Conservation (phyloP, 306 rosid species). For the Prunus salicina region DNA sequence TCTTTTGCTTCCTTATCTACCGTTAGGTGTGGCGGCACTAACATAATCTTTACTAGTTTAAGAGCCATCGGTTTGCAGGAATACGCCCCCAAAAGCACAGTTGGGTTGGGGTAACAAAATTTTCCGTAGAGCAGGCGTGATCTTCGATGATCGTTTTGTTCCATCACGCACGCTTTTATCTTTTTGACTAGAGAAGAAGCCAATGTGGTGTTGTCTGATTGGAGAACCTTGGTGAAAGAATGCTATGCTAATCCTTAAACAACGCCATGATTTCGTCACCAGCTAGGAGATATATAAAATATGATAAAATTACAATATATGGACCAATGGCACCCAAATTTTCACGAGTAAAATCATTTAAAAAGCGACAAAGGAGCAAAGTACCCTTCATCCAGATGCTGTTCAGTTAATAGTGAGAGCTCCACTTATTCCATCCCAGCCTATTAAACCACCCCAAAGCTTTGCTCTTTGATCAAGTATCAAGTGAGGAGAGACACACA, state of each 20-base stretch:
- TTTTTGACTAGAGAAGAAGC: background rate
- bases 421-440: conserved; percentile 8
- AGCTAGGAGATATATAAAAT: background rate
- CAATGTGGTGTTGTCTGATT: background rate
- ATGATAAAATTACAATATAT: background rate
- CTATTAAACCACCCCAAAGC: background rate
- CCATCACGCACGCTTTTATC: no score
- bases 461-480: background rate
- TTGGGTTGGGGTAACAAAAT: no score
- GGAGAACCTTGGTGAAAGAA: background rate
- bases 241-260: background rate
- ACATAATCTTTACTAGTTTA: no score
- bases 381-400: background rate
- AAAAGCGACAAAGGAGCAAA: background rate
- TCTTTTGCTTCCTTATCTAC: no score
- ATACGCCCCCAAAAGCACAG: no score
- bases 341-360: conserved; percentile 49
- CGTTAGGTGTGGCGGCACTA: no score
- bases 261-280: conserved; percentile 4
- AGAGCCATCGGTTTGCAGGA: no score
- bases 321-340: conserved; percentile 22
- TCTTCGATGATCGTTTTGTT: no score
- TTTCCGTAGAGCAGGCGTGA: no score
- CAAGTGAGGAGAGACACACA: background rate
- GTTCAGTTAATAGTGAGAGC: background rate